Conservation (phyloP, 2,329 filamentous ascomycete genomes). For the Aureobasidium sp. region DNA sequence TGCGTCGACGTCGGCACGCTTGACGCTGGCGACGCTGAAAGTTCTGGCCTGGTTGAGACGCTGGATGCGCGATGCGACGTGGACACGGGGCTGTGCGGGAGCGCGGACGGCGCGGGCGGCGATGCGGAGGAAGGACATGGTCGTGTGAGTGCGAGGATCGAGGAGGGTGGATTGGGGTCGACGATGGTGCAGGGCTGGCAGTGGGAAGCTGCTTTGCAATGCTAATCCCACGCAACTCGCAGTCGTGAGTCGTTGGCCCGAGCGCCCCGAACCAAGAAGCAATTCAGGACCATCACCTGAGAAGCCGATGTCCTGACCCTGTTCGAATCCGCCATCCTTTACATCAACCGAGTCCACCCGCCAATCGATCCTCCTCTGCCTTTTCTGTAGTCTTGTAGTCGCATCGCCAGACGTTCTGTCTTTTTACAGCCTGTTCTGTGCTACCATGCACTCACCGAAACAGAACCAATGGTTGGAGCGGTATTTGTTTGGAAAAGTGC, state of each 20-base stretch:
- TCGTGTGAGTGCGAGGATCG: conserved; percentile 9
- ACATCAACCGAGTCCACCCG: not conserved
- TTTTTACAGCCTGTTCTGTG: not conserved
- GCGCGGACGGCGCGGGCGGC: conserved; percentile 21
- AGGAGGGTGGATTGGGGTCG: conserved; percentile 16
- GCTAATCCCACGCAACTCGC: not conserved
- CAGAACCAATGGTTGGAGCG: not conserved
- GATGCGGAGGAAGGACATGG: conserved; percentile 20
- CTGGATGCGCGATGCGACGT: conserved; percentile 12
- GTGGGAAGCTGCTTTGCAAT: not conserved
- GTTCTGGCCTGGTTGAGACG: conserved; percentile 20
- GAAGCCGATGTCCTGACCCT: not conserved
- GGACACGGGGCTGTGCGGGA: conserved; percentile 17
- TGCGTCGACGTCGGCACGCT: conserved; percentile 26
- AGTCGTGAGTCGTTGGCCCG: not conserved
- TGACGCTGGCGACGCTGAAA: conserved; percentile 45
- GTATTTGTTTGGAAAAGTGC: not conserved
- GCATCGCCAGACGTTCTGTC: not conserved
- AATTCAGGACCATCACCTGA: conserved; percentile 2
- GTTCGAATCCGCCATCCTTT: not conserved
- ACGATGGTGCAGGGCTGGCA: conserved; percentile 4
- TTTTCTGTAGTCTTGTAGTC: not conserved
- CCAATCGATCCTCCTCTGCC: not conserved
- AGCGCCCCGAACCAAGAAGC: not conserved
- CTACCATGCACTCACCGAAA: not conserved